phyloP scores from a whole-genome alignment of 2,329 filamentous ascomycete genomes.

The Claviceps purpurea region DNA sequence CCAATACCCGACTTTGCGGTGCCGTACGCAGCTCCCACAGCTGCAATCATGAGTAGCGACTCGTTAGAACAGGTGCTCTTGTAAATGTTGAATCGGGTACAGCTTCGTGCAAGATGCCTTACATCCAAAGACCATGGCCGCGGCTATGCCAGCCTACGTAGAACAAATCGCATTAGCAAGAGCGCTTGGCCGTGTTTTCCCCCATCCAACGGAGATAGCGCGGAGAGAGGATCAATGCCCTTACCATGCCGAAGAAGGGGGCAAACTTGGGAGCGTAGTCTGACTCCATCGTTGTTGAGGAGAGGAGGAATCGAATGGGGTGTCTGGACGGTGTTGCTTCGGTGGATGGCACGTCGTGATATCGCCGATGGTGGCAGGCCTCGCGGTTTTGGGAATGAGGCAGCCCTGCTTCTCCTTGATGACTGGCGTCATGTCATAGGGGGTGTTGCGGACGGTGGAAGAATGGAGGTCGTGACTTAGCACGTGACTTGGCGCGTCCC shows the following conservation, averaged over 20 bases:
- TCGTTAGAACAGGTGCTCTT: conserved; percentile 5
- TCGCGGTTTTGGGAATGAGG: background rate
- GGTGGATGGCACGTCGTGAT: background rate
- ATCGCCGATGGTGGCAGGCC: background rate
- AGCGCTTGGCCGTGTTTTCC: background rate
- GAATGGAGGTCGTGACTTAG: background rate
- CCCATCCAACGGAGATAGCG: background rate
- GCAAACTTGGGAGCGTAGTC: conserved; percentile 66
- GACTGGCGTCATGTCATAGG: background rate
- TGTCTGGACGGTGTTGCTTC: background rate
- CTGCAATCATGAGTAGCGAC: conserved; percentile 17
- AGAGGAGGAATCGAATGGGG: background rate
- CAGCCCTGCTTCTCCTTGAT: background rate
- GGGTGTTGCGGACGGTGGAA: background rate
- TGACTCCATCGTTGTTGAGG: conserved; percentile 37
- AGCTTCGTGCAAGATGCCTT: conserved; percentile 20
- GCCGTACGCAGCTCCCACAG: conserved; percentile 67
- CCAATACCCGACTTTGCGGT: conserved; percentile 82
- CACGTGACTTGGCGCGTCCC: background rate
- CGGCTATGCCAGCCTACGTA: conserved; percentile 58
- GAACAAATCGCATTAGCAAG: conserved; percentile 2
- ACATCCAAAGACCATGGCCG: conserved; percentile 78
- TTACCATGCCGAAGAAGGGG: conserved; percentile 78
- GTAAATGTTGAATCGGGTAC: too few relatives aligned
- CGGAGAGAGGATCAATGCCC: conserved; percentile 19